phyloP scores from a whole-genome alignment of 306 rosid species.

The Ochetophila trinervis region DNA sequence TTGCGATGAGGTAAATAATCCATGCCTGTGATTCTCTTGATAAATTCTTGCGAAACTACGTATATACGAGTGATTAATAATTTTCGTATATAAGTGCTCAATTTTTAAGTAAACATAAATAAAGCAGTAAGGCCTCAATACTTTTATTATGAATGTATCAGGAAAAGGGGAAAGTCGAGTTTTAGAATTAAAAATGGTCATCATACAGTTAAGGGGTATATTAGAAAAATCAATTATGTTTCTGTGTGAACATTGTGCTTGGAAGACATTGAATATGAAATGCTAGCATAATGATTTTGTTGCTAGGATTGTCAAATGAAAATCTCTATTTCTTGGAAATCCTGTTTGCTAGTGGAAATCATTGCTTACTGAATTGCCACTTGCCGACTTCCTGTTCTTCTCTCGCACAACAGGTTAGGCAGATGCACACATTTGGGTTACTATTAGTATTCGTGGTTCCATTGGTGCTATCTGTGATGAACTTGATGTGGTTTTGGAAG shows the following conservation, averaged over 20 bases:
- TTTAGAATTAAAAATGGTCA: too few relatives aligned
- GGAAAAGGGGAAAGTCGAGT: too few relatives aligned
- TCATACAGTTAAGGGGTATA: too few relatives aligned
- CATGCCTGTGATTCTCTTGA: neutral
- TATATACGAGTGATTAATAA: neutral
- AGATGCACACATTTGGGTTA: conserved; percentile 57
- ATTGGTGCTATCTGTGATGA: conserved; percentile 59
- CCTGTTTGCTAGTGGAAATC: neutral
- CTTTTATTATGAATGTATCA: neutral
- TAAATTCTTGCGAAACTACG: neutral
- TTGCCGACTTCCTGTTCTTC: neutral
- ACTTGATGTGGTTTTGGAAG: conserved; percentile 86
- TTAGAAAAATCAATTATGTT: too few relatives aligned
- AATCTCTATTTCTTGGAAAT: too few relatives aligned
- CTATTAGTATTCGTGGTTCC: conserved; percentile 69
- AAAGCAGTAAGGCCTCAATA: neutral
- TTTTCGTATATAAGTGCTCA: neutral
- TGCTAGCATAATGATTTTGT: too few relatives aligned
- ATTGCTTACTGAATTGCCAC: neutral
- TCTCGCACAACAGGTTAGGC: conserved; percentile 51
- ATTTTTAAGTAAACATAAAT: neutral
- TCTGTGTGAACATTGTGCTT: too few relatives aligned
- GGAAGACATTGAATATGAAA: too few relatives aligned
- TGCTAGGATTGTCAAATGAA: too few relatives aligned
- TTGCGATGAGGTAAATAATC: conserved; percentile 66